phyloP scores from a whole-genome alignment of 139 green algal genomes.

The Picochlorum sp. region DNA sequence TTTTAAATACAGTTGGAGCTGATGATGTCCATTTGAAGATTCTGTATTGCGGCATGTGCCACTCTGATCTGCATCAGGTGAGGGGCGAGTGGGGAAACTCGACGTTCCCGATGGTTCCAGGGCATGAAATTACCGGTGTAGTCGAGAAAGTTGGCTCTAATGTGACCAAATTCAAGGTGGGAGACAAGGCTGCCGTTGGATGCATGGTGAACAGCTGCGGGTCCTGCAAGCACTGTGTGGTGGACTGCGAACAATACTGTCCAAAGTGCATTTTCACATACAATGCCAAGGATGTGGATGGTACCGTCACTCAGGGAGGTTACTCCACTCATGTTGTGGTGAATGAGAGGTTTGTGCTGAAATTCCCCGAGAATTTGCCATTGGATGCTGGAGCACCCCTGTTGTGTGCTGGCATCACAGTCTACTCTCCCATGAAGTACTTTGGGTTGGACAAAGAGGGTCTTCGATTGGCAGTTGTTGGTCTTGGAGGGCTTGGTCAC shows the following conservation, averaged over 20 bases:
- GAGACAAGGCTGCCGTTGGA: conserved; percentile 66
- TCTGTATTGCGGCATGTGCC: conserved; percentile 58
- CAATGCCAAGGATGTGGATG: conserved; percentile 46
- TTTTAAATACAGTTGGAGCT: conserved; percentile 39
- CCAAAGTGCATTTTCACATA: conserved; percentile 56
- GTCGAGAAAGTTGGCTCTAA: conserved; percentile 62
- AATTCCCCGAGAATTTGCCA: conserved; percentile 49
- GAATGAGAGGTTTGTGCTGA: conserved; percentile 36
- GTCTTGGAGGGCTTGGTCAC: conserved; percentile 57
- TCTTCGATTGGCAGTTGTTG: conserved; percentile 60
- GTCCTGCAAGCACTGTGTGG: conserved; percentile 32
- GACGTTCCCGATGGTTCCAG: conserved; percentile 32
- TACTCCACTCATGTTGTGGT: conserved; percentile 61
- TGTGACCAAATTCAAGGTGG: conserved; percentile 60
- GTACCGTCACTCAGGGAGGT: conserved; percentile 52
- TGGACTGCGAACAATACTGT: conserved; percentile 43
- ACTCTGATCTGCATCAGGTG: conserved; percentile 70
- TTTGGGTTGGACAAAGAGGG: conserved; percentile 69
- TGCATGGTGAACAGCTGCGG: conserved; percentile 67
- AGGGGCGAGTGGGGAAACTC: conserved; percentile 51
- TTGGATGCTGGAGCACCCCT: conserved; percentile 57
- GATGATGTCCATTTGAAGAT: conserved; percentile 58
- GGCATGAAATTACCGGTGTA: conserved; percentile 79
- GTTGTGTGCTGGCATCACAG: conserved; percentile 76
- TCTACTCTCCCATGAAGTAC: conserved; percentile 53